phyloP scores from a whole-genome alignment of 2,329 filamentous ascomycete species.

The Catunica adiposa region DNA sequence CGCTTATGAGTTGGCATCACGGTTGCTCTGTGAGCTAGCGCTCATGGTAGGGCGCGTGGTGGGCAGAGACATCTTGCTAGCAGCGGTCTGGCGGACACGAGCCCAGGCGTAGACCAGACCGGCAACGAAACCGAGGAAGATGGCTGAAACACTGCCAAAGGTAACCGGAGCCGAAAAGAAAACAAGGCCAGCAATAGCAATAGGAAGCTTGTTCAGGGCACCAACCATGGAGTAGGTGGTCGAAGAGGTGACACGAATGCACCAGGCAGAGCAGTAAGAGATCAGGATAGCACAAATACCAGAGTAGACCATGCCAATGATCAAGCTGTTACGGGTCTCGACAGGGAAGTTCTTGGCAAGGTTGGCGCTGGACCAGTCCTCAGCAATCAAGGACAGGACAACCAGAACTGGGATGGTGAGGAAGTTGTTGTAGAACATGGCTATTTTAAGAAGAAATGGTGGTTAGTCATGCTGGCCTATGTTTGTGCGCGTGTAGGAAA shows the following conservation, averaged over 20 bases:
- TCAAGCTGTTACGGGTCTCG: constrained; percentile 61
- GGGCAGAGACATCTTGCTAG: constrained; percentile 48
- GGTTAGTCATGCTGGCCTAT: constrained; percentile 19
- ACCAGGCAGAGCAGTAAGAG: constrained; percentile 99
- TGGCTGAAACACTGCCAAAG: constrained; percentile 79
- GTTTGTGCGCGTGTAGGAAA: background rate
- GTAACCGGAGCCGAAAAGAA: constrained; percentile 95
- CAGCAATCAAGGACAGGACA: constrained; percentile 60
- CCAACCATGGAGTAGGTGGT: constrained; percentile 99
- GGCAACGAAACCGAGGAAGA: constrained; percentile 77
- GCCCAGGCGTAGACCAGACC: constrained; percentile 81
- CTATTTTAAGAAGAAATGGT: constrained; percentile 32
- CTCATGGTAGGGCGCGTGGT: constrained; percentile 57
- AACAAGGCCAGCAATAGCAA: constrained; percentile 77
- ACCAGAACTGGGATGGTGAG: constrained; percentile 88
- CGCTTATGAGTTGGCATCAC: constrained; percentile 51
- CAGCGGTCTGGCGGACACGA: constrained; percentile 63
- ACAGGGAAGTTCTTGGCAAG: constrained; percentile 72
- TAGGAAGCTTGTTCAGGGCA: constrained; percentile 91
- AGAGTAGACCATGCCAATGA: constrained; percentile 84
- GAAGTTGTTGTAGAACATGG: constrained; percentile 99
- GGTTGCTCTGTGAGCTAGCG: constrained; percentile 78
- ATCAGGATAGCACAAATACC: constrained; percentile 91
- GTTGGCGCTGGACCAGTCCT: constrained; percentile 86
- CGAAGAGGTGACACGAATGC: constrained; percentile 88